Base-by-base conservation (phyloP, 371 early-diverging fungal genomes). In the Basidiobolus meristosporus region DNA sequence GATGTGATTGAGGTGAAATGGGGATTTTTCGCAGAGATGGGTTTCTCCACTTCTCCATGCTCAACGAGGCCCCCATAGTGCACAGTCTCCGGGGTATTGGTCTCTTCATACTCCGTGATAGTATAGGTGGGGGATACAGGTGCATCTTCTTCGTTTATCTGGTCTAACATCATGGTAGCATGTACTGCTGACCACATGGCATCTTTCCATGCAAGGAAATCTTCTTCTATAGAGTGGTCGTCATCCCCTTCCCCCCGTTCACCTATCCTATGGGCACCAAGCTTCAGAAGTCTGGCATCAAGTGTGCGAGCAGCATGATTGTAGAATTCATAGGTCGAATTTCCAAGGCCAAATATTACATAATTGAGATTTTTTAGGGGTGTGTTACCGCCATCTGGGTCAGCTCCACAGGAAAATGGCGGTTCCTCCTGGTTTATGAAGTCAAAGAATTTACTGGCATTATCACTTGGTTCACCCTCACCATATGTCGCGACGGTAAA, bases 311-410 rank as follows among this genome's bases (percentile, higher is more conserved):
- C 69, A 31, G 84, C 82, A 39, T 75, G 72, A 52, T 95, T 91
- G 57, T 78, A 95, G 50, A 88, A 83, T 54, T 95, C 95, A 60
- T 97, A 97, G 6, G 98, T 95, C 50, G 72, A 85, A 72, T 91
- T 97, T 36, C 98, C 98, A 19, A 97, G 70, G n/a, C 88, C 95
- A 68, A 97, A 95, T 23, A 83, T 53, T 18, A 86, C 60, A 50
- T 75, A 93, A 23, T 61, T 53, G 38, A 92, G 40, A 42, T 70
- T 70, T 7, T 48, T 40, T 19, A 88, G 59, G 9, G 79, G 73
- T n/a, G n/a, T n/a, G n/a, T n/a, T n/a, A n/a, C n/a, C n/a, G n/a
- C n/a, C n/a, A n/a, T n/a, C n/a, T n/a, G n/a, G n/a, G n/a, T n/a
- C n/a, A n/a, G n/a, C n/a, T n/a, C n/a, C n/a, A n/a, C n/a, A n/a